phyloP scores from a whole-genome alignment of 75 land plant genomes.

The Pinus tabuliformis region DNA sequence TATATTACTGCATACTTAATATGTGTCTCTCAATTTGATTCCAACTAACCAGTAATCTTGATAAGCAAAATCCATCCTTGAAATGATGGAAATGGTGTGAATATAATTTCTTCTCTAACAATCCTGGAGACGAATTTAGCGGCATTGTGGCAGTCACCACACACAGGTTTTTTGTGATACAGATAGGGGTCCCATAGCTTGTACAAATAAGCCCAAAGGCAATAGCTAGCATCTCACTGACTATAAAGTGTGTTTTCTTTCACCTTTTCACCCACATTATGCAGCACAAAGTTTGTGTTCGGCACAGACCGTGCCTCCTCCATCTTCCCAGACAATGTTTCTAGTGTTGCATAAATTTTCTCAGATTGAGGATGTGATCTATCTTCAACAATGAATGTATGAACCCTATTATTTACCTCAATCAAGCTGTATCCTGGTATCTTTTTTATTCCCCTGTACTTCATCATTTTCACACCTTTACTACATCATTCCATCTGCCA shows the following conservation, averaged over 20 bases:
- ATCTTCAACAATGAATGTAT: not conserved
- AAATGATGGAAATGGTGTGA: too few relatives aligned
- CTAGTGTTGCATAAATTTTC: not conserved
- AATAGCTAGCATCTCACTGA: not conserved
- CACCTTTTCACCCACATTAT: not conserved
- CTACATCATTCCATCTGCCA: not conserved
- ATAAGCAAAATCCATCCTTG: too few relatives aligned
- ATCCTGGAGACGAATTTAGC: too few relatives aligned
- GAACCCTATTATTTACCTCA: not conserved
- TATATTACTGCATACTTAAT: too few relatives aligned
- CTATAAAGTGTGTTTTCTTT: not conserved
- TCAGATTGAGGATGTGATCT: not conserved
- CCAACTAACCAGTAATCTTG: too few relatives aligned
- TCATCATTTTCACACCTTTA: not conserved
- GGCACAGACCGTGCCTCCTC: not conserved
- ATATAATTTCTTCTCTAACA: too few relatives aligned
- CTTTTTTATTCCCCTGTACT: not conserved
- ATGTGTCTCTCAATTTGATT: too few relatives aligned
- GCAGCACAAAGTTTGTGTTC: not conserved
- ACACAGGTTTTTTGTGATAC: too few relatives aligned
- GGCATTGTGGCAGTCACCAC: too few relatives aligned
- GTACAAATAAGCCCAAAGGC: not conserved
- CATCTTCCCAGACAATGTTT: not conserved
- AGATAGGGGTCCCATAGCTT: too few relatives aligned
- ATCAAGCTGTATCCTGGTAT: not conserved